Conservation (phyloP, 2,329 filamentous ascomycete genomes). For the Aureobasidium sp. region DNA sequence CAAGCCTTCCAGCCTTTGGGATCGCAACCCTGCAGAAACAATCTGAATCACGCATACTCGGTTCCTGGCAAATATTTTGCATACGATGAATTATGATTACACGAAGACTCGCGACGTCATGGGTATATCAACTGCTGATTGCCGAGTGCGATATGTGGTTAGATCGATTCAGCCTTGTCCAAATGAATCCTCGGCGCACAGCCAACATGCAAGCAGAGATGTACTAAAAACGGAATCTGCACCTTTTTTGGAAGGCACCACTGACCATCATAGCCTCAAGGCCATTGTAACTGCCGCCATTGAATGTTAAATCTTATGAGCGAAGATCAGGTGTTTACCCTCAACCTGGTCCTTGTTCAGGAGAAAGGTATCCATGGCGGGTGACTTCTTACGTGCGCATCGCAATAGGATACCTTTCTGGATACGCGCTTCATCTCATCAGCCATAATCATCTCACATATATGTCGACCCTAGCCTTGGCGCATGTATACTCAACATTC, state of each 20-base stretch:
- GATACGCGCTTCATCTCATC: neutral
- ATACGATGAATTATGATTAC: neutral
- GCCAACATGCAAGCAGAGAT: neutral
- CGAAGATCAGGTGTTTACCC: too few species aligned
- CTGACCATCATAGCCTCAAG: neutral
- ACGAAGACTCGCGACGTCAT: neutral
- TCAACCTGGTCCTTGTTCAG: neutral
- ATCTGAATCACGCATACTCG: neutral
- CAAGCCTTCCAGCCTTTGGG: neutral
- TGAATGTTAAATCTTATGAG: neutral
- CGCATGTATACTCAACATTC: neutral
- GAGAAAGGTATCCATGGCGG: too few species aligned
- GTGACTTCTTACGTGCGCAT: neutral
- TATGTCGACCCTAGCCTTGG: neutral
- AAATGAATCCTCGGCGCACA: neutral
- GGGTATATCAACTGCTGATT: neutral
- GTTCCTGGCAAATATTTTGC: neutral
- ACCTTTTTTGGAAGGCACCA: neutral
- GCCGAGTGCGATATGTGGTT: neutral
- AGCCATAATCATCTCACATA: neutral
- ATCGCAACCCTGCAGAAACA: neutral
- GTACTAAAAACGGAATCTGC: neutral
- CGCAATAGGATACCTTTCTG: neutral
- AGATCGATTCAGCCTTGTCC: neutral
- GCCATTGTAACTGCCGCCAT: neutral